These are phyloP conservation scores for Candida railenensis DNA, from an alignment of 805 yeast genomes.

Conservation along the genomic window DNA sequence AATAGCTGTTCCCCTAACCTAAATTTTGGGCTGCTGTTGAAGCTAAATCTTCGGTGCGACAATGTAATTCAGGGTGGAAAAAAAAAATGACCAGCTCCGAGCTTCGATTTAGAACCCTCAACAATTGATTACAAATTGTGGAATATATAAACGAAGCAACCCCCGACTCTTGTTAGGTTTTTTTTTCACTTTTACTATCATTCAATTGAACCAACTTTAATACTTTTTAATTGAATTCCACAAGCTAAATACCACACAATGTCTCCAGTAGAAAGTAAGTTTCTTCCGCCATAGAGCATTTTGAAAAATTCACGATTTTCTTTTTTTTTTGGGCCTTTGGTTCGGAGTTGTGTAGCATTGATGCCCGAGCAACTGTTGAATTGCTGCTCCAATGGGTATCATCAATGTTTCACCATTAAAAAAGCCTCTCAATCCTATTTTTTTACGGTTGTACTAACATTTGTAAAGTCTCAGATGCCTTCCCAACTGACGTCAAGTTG, in stretches of 20 bases:
- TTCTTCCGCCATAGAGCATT: too few relatives aligned
- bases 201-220: too few relatives aligned
- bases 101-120: not conserved
- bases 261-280: conserved; percentile 5
- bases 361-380: too few relatives aligned
- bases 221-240: not conserved
- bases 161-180: not conserved
- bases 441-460: not conserved
- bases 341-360: not conserved
- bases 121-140: not conserved
- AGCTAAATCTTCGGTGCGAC: too few relatives aligned
- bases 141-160: not conserved
- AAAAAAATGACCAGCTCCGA: not conserved
- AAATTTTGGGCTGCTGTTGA: not conserved
- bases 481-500: conserved; percentile 36
- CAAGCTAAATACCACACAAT: not conserved
- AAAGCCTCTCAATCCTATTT: not conserved
- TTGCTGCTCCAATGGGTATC: too few relatives aligned
- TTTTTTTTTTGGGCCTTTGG: not conserved
- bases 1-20: not conserved
- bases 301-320: too few relatives aligned
- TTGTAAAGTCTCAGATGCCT: conserved; percentile 17
- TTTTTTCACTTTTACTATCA: not conserved
- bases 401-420: too few relatives aligned
- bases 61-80: too few relatives aligned